phyloP scores from a whole-genome alignment of 2,329 filamentous ascomycete species.

The Alternaria gaisen region DNA sequence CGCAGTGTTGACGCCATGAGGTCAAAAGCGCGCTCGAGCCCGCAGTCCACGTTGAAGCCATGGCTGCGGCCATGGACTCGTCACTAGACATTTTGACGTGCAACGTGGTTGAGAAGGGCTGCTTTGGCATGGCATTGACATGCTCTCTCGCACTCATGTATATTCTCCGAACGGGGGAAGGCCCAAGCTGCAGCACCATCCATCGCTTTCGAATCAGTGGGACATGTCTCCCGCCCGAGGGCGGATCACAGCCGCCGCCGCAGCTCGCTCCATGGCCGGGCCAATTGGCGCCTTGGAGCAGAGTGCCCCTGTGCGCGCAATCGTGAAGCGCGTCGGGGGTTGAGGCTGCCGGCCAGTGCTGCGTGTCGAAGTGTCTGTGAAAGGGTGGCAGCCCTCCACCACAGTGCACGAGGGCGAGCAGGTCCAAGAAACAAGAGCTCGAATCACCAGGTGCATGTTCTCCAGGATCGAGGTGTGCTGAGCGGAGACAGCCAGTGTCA shows the following conservation, averaged over 20 bases:
- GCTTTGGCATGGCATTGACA: background rate
- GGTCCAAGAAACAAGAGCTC: conserved; percentile 11
- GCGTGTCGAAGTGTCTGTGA: conserved; percentile 2
- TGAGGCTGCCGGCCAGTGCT: conserved; percentile 14
- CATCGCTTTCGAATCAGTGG: conserved; percentile 23
- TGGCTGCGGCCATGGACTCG: conserved; percentile 5
- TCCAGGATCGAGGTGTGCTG: conserved; percentile 15
- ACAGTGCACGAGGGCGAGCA: conserved; percentile 14
- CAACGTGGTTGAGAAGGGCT: conserved; percentile 9
- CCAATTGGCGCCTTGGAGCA: conserved; percentile 23
- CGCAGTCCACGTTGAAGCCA: conserved; percentile 24
- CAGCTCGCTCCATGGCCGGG: conserved; percentile 18
- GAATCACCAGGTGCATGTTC: conserved; percentile 15
- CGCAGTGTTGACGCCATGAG: conserved; percentile 27
- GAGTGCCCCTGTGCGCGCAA: conserved; percentile 23
- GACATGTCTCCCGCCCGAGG: conserved; percentile 25
- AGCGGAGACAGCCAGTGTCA: conserved; percentile 34
- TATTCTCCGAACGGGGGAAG: conserved; percentile 29
- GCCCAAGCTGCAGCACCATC: conserved; percentile 24
- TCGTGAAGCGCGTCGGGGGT: conserved; percentile 19
- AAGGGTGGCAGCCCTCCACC: conserved; percentile 19
- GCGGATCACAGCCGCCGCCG: conserved; percentile 39
- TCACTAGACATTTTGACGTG: conserved; percentile 10
- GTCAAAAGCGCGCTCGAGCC: conserved; percentile 32
- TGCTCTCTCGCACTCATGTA: conserved; percentile 5